These are phyloP conservation scores for Trichoderma afroharzianum DNA, from an alignment of 2,329 filamentous ascomycete genomes.

Conservation along the genomic window DNA sequence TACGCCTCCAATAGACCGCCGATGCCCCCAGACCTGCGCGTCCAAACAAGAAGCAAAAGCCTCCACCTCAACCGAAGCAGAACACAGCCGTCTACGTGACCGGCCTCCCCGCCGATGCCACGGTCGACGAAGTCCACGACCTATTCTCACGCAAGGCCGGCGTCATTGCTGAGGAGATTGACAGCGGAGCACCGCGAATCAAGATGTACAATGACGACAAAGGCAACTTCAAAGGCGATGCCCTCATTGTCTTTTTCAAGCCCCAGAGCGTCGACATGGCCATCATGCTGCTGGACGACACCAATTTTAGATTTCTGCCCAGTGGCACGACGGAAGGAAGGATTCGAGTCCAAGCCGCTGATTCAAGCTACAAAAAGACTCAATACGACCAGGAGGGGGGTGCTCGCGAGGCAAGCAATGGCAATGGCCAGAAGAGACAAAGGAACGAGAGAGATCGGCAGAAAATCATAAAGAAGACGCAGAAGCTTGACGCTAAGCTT, in stretches of 20 bases:
- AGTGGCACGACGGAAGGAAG: constrained; percentile 54
- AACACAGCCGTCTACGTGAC: constrained; percentile 94
- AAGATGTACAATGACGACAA: constrained; percentile 84
- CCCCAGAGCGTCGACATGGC: constrained; percentile 88
- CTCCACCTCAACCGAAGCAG: constrained; percentile 52
- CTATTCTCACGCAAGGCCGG: constrained; percentile 82
- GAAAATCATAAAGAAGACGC: constrained; percentile 87
- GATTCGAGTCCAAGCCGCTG: constrained; percentile 80
- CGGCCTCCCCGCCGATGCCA: constrained; percentile 75
- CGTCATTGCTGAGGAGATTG: constrained; percentile 91
- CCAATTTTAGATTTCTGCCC: constrained; percentile 66
- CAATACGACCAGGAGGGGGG: constrained; percentile 55
- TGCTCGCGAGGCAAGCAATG: constrained; percentile 19
- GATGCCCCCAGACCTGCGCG: constrained; percentile 37
- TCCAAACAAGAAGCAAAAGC: constrained; percentile 45
- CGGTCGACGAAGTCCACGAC: constrained; percentile 74
- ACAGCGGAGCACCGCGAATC: constrained; percentile 81
- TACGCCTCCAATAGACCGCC: constrained; percentile 20
- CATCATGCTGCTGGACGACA: constrained; percentile 76
- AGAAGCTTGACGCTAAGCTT: constrained; percentile 86
- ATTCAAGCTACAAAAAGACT: constrained; percentile 87
- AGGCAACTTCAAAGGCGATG: constrained; percentile 89
- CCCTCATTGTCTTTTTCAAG: constrained; percentile 90
- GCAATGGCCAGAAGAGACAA: constrained; percentile 37
- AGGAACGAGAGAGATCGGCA: constrained; percentile 68